These are phyloP conservation scores for Camellia sinensis DNA, from an alignment of 148 eudicot genomes.

Conservation along the genomic window DNA sequence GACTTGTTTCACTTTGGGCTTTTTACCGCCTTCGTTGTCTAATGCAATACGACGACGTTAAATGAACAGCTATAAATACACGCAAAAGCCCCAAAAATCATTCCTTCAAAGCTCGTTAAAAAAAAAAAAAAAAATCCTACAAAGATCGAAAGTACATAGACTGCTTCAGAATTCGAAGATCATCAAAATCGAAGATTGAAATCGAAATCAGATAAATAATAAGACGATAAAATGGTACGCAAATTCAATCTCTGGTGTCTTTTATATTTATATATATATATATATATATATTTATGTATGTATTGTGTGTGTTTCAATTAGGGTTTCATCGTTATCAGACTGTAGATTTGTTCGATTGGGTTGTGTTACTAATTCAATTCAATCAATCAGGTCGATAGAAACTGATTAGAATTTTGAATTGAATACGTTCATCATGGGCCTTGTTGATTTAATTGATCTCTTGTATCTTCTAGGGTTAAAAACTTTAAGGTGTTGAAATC, in stretches of 20 bases:
- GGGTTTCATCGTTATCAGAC: not conserved
- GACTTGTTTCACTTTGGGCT: not conserved
- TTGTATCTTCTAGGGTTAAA: not conserved
- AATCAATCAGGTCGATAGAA: not conserved
- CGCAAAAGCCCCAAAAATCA: not conserved
- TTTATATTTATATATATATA: not conserved
- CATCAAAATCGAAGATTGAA: not conserved
- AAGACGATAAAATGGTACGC: slow-evolving; percentile 6
- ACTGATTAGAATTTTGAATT: not conserved
- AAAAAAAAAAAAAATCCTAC: too few relatives aligned
- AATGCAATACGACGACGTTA: not conserved
- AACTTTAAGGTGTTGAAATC: too few relatives aligned
- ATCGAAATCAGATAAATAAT: not conserved
- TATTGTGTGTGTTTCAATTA: not conserved
- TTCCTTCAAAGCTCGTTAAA: not conserved
- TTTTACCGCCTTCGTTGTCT: not conserved
- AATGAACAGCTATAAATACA: too few relatives aligned
- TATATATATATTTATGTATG: not conserved
- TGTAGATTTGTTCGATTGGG: not conserved
- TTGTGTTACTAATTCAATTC: not conserved
- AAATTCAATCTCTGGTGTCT: not conserved
- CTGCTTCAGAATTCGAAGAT: not conserved
- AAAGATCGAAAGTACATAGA: not conserved
- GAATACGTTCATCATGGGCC: not conserved
- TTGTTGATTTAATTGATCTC: not conserved